A percentile compares a stretch with the other conserved stretches of the same genome.
These are phyloP conservation scores for Teratosphaeria gauchensis DNA, from an alignment of 2,329 filamentous ascomycete genomes.

Conservation along the genomic window DNA sequence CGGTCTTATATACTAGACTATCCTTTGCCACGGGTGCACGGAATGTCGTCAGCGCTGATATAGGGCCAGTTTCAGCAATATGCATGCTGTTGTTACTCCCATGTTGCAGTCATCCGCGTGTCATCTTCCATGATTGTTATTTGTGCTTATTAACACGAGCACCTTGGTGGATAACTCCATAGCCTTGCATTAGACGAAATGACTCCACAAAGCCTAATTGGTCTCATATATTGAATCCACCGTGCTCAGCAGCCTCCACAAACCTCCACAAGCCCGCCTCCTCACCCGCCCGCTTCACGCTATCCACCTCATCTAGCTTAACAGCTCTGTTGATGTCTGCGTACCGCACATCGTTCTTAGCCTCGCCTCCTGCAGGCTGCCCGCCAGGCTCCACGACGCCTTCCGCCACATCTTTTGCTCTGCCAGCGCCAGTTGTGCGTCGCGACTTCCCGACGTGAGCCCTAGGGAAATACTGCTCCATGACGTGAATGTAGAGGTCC, in stretches of 20 bases:
- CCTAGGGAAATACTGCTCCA: conserved; percentile 78
- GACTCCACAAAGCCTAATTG: not conserved
- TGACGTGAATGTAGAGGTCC: conserved; percentile 74
- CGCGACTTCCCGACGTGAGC: conserved; percentile 69
- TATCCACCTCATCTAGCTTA: conserved; percentile 53
- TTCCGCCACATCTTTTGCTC: conserved; percentile 19
- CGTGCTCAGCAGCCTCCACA: conserved; percentile 53
- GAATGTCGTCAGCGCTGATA: not conserved
- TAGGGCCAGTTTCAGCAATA: not conserved
- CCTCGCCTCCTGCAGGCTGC: conserved; percentile 15
- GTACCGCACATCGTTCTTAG: conserved; percentile 50
- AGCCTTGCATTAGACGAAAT: not conserved
- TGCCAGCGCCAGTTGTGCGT: conserved; percentile 20
- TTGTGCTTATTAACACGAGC: not conserved
- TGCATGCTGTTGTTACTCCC: not conserved
- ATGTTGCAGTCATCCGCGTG: not conserved
- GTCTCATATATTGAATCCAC: conserved; percentile 41
- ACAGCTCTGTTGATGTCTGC: conserved; percentile 69
- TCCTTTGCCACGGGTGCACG: not conserved
- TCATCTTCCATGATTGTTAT: not conserved
- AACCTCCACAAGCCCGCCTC: conserved; percentile 70
- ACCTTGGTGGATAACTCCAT: not conserved
- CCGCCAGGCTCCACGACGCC: conserved; percentile 22
- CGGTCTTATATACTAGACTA: not conserved
- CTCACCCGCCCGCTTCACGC: conserved; percentile 57